Conservation (phyloP, 257 asterid genomes). For the Gentiana straminea region DNA sequence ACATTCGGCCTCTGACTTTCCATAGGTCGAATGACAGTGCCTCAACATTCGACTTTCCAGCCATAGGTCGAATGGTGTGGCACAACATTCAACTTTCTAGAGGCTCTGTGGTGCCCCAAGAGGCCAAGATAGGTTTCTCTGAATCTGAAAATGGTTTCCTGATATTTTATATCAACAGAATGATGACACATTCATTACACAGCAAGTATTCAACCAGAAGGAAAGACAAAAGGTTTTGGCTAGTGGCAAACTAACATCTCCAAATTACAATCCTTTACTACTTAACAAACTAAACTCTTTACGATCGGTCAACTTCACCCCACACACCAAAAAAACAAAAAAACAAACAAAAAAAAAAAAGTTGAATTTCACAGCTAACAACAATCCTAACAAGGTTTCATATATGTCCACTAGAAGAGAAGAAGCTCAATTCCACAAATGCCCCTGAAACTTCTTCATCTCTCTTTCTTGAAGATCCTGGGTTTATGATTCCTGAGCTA, state of each 20-base stretch:
- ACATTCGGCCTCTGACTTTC: no score
- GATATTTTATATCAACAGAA: slow-evolving; percentile 3
- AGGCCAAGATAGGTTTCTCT: no score
- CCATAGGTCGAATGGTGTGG: no score
- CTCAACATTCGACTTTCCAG: no score
- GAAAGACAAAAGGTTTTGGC: no score
- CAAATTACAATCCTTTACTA: slow-evolving; percentile 34
- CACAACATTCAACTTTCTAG: no score
- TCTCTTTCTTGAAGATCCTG: slow-evolving; percentile 33
- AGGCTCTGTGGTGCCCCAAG: no score
- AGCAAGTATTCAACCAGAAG: slow-evolving; percentile 36
- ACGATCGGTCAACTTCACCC: slow-evolving; percentile 41
- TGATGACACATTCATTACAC: slow-evolving; percentile 24
- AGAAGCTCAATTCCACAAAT: slow-evolving; percentile 35
- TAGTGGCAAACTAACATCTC: no score
- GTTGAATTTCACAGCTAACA: slow-evolving; percentile 59
- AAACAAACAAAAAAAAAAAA: slow-evolving; percentile 38
- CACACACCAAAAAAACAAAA: slow-evolving; percentile 36
- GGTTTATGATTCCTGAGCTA: slow-evolving; percentile 22
- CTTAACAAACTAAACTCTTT: slow-evolving; percentile 27
- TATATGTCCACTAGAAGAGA: slow-evolving; percentile 42
- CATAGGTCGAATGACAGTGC: no score
- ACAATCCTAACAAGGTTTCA: slow-evolving; percentile 42
- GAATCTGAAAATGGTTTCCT: no score
- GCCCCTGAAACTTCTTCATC: slow-evolving; percentile 1